Evolutionary conservation across 176 grass and related monocot genomes (phyloP), one percentile per base, ranked within the genome.

Genomic region (Oryza rufipogon): DNA sequence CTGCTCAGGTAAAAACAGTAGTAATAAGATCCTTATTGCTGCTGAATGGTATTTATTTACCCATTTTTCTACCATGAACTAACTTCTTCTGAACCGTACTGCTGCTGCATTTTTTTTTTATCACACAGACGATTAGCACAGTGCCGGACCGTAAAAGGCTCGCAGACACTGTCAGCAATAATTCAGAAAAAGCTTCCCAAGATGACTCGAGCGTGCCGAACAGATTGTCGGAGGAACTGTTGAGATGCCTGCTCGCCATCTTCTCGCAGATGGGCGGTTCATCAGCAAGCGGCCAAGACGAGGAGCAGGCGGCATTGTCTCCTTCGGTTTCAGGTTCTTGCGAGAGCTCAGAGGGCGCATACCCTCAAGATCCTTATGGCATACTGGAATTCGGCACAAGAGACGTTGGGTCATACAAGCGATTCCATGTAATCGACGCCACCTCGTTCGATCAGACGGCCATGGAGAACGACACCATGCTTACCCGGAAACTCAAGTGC

Each of bases 191-290:
- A 70, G 81, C 9, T 69, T 67, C 74, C 39, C 64, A 34, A 14
- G 81, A 89, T 34, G 82, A 56, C 16, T 86, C 79, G 33, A 94
- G 83, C 73, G 81, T 74, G 42, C 76, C 90, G 66, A 99, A 99
- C 90, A 94, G 83, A 11, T 67, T 99, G 86, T 99, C 96, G 2
- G 96, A 96, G 80, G 96, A 99, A 22, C 88, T 94, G 48, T 85
- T 96, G 68, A 92, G 69, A 77, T 99, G 93, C 71, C 90, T 99
- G 30, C 78, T 94, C 67, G 70, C 81, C 72, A 96, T 96, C 81
- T 99, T 94, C 89, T 91, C 90, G 20, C 84, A 75, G 71, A 91
- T 86, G 86, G 86, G 89, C 45, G 42, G 71, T 9, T 4, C 77
- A 7, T 26, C 75, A 9, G 41, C 69, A 30, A 65, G 66, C 47